Evolutionary conservation across 176 grass and related monocot species (phyloP).

Genomic region (Oryza meyeriana): DNA sequence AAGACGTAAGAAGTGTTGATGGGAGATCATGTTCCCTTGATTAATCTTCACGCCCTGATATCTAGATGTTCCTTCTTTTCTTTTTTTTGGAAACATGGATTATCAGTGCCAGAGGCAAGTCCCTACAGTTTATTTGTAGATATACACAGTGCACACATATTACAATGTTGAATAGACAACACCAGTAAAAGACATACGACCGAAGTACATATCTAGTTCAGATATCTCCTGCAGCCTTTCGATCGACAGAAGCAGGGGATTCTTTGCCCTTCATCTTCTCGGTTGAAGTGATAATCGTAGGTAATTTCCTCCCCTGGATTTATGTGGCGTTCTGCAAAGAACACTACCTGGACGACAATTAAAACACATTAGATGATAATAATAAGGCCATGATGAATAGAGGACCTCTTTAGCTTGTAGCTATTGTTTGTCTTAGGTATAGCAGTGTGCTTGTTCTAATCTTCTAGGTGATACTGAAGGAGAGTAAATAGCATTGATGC

Average conservation of each 20-base stretch:
- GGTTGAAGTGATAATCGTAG: constrained; percentile 94
- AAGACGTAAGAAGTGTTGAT: too few species aligned
- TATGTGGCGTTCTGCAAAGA: constrained; percentile 89
- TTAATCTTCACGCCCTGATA: too few species aligned
- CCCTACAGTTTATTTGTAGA: background rate
- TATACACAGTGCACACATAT: background rate
- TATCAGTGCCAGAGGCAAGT: background rate
- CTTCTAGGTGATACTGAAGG: too few species aligned
- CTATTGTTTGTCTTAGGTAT: too few species aligned
- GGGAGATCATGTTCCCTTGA: too few species aligned
- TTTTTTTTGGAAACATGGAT: background rate
- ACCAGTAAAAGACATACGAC: background rate
- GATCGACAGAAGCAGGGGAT: constrained; percentile 92
- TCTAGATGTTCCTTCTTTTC: background rate
- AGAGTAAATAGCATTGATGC: too few species aligned
- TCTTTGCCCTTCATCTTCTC: constrained; percentile 84
- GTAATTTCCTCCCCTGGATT: constrained; percentile 94
- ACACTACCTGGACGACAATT: constrained; percentile 60
- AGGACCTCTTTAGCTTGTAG: too few species aligned
- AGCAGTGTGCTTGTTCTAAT: too few species aligned
- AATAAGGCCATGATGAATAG: too few species aligned
- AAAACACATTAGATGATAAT: background rate
- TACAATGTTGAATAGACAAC: background rate
- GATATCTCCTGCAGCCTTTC: constrained; percentile 69
- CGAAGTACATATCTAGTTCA: constrained; percentile 48